phyloP scores from a whole-genome alignment of 2,329 filamentous ascomycete species.

The Chaetomium strumarium region DNA sequence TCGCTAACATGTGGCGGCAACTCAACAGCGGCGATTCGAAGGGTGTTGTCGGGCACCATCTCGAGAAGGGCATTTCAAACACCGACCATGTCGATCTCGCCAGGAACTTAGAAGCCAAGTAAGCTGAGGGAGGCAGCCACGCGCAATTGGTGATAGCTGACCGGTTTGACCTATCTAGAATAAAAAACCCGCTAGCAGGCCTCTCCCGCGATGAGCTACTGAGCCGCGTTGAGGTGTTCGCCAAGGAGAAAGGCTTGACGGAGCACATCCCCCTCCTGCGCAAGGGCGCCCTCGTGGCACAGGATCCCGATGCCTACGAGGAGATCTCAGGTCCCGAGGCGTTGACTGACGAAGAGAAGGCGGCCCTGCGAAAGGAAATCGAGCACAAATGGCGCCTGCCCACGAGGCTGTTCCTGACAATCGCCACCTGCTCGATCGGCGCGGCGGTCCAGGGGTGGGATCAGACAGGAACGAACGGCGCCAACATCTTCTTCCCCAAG shows the following conservation, averaged over 20 bases:
- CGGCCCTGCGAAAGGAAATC: slow-evolving; percentile 54
- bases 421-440: slow-evolving; percentile 61
- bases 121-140: not conserved
- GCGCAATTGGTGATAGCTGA: not conserved
- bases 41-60: slow-evolving; percentile 19
- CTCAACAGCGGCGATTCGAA: slow-evolving; percentile 22
- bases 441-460: slow-evolving; percentile 68
- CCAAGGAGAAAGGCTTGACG: slow-evolving; percentile 50
- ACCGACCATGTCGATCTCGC: slow-evolving; percentile 14
- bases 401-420: slow-evolving; percentile 57
- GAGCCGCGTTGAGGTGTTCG: slow-evolving; percentile 55
- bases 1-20: not conserved
- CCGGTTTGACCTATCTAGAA: slow-evolving; percentile 26
- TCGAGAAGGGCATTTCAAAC: slow-evolving; percentile 9
- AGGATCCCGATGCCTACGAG: slow-evolving; percentile 59
- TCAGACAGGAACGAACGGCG: slow-evolving; percentile 58
- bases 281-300: slow-evolving; percentile 68
- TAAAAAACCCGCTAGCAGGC: slow-evolving; percentile 52
- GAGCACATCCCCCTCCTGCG: slow-evolving; percentile 54
- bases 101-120: slow-evolving; percentile 27
- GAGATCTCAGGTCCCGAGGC: slow-evolving; percentile 50
- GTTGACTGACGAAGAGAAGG: slow-evolving; percentile 54
- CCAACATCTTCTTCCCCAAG: slow-evolving; percentile 55
- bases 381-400: slow-evolving; percentile 64
- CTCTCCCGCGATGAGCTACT: slow-evolving; percentile 46